Base-by-base conservation (phyloP, 2,329 filamentous ascomycete genomes). In the Celoporthe dispersa region DNA sequence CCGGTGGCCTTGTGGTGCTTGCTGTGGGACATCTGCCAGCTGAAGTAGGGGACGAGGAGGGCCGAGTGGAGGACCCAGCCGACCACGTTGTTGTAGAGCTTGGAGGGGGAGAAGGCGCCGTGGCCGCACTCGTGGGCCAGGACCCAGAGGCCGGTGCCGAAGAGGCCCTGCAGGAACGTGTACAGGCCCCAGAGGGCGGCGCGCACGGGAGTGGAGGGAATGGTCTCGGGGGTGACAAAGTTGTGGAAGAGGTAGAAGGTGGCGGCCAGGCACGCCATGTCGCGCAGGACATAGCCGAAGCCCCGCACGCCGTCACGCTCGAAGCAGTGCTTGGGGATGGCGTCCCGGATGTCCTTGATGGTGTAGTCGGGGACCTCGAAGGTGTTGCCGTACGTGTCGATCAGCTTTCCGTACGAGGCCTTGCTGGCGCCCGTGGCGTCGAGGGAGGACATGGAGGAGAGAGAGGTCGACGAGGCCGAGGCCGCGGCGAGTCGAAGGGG, bases 1-100 rank as follows among this genome's bases (percentile, higher is more conserved):
- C 94, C 96, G 53, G 96, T 99, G 74, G 94, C 94, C 88, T 98
- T 98, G 92, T 99, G 96, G 86, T 99, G 96, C 90, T 97, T 97
- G 85, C 94, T 92, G 85, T 99, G 96, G 75, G 94, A 97, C 83
- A 98, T 94, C 85, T 99, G 97, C 96, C 96, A 99, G 80, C 94
- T 97, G 86, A 98, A 99, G 86, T 98, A 99, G 31, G 96, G 96
- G 64, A 99, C 95, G 69, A 98, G 86, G 53, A 98, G 89, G 60
- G 90, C 82, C 51, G 94, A 97, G 85, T 98, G 95, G 76, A 93
- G 89, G 79, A 97, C 81, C 93, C 93, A 98, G 77, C 95, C 95
- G 70, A 96, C 94, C 35, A 92, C 89, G 82, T 98, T 94, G 85
- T 98, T 98, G 79, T 98, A 83, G 14, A 89, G 84, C 85, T 93